Percentiles rank a stretch among this genome's conserved stretches.
phyloP scores from a whole-genome alignment of 1,284 basidiomycete species.

The Pseudozyma flocculosa region DNA sequence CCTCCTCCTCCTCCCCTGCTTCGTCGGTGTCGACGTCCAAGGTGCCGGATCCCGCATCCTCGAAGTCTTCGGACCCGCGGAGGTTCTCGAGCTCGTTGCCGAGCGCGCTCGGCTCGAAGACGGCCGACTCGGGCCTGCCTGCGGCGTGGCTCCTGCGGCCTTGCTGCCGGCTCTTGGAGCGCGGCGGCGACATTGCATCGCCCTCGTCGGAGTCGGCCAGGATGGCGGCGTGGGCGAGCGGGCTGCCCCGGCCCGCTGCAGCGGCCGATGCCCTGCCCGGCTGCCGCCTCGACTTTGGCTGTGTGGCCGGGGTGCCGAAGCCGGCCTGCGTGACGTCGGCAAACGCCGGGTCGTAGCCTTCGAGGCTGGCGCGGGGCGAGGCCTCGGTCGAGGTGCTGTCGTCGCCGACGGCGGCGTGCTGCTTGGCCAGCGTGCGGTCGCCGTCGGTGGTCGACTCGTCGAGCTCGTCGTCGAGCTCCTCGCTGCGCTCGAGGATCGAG shows the following conservation, averaged over 20 bases:
- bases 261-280: background rate
- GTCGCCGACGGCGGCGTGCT: background rate
- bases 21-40: constrained; percentile 7
- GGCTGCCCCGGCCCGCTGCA: constrained; percentile 24
- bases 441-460: background rate
- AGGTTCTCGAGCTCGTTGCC: constrained; percentile 34
- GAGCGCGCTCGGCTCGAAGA: constrained; percentile 34
- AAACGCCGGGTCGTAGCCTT: constrained; percentile 47
- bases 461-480: background rate
- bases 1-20: constrained; percentile 6
- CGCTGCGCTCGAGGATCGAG: constrained; percentile 30
- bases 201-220: constrained; percentile 14
- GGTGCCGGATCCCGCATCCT: constrained; percentile 8
- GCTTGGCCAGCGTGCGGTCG: background rate
- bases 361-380: constrained; percentile 38
- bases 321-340: constrained; percentile 16
- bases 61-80: constrained; percentile 10
- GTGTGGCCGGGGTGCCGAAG: constrained; percentile 1
- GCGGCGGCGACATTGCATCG: constrained; percentile 14
- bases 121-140: constrained; percentile 22
- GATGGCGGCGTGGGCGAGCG: constrained; percentile 24
- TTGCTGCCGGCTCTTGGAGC: constrained; percentile 11
- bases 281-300: background rate
- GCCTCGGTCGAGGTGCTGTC: constrained; percentile 6
- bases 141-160: constrained; percentile 26